phyloP scores from a whole-genome alignment of 805 yeast species.

The Clavispora phyllophila region DNA sequence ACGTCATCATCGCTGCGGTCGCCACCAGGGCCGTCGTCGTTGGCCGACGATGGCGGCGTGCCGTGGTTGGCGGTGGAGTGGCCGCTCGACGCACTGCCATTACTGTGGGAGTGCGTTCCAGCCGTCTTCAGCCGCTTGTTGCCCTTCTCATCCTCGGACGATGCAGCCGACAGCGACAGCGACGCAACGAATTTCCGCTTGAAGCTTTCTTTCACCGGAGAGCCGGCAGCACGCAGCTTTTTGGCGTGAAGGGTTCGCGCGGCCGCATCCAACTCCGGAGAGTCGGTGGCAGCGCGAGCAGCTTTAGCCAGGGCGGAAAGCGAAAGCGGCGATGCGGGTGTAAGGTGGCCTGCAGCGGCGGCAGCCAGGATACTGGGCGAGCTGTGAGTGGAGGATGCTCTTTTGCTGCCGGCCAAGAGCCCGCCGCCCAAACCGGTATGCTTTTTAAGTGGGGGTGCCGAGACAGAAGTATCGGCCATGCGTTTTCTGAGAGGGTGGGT shows the following conservation, averaged over 20 bases:
- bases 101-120: slow-evolving; percentile 12
- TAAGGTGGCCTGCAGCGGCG: slow-evolving; percentile 1
- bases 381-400: slow-evolving; percentile 8
- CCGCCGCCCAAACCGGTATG: slow-evolving; percentile 25
- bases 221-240: slow-evolving; percentile 6
- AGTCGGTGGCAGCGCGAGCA: slow-evolving; percentile 18
- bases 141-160: slow-evolving; percentile 20
- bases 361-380: slow-evolving; percentile 5
- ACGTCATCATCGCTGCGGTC: slow-evolving; percentile 13
- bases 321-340: slow-evolving; percentile 3
- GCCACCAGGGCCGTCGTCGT: slow-evolving; percentile 19
- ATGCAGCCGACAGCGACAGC: slow-evolving; percentile 17
- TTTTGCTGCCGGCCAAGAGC: slow-evolving; percentile 15
- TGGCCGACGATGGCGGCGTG: slow-evolving; percentile 36
- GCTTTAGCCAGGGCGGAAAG: slow-evolving; percentile 2
- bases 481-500: slow-evolving; percentile 39
- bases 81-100: slow-evolving; percentile 10
- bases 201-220: slow-evolving; percentile 11
- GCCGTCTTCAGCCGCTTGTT: slow-evolving; percentile 11
- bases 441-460: slow-evolving; percentile 6
- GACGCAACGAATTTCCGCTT: slow-evolving; percentile 5
- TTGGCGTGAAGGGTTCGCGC: background rate
- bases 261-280: slow-evolving; percentile 13
- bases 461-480: slow-evolving; percentile 14
- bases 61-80: slow-evolving; percentile 13